Evolutionary conservation across 495 filamentous ascomycete genomes (phyloP), one percentile per base, ranked within the genome.

Genomic region (Xylaria longipes): DNA sequence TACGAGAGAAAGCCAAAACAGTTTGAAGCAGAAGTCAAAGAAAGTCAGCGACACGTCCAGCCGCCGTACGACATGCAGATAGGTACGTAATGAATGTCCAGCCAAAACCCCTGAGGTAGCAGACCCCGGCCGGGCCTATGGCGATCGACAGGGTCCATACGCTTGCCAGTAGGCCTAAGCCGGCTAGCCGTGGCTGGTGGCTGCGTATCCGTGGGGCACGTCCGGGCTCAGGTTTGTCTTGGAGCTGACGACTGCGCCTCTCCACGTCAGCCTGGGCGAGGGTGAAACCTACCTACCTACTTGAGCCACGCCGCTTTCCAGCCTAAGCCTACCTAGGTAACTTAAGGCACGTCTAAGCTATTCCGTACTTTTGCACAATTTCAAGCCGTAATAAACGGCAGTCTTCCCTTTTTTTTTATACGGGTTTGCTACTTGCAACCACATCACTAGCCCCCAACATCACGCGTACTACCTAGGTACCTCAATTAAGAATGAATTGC

Each of bases 181-280:
- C 2, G 11, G 52, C 52, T 31, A 29, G 52, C 52, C 52, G 52
- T 56, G 52, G 52, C 52, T 56, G 52, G 27, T 56, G 52, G 52
- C 52, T 15, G 52, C 52, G 48, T 52, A 25, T 52, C 11, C 8
- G 22, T 52, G 48, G 48, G 48, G 48, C 48, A 52, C n/a, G 6
- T 52, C 22, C 22, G 11, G 22, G 14, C 27, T 58, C 31, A 35
- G 17, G 54, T 3, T 17, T 56, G 22, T 17, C 33, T 2, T 54
- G 48, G 33, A 58, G 50, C 65, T 45, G 50, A 54, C 52, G 66
- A 69, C 66, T 69, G 66, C 66, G 66, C 66, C 66, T 29, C 66
- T 45, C 25, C 66, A 48, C 66, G 54, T 60, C 66, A 69, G 66
- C 54, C 12, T 29, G 17, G 11, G 20, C 7, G 57, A 37, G 15